A percentile compares a stretch with the other conserved stretches of the same genome.
phyloP scores from a whole-genome alignment of 306 rosid species.

The Prunus davidiana region DNA sequence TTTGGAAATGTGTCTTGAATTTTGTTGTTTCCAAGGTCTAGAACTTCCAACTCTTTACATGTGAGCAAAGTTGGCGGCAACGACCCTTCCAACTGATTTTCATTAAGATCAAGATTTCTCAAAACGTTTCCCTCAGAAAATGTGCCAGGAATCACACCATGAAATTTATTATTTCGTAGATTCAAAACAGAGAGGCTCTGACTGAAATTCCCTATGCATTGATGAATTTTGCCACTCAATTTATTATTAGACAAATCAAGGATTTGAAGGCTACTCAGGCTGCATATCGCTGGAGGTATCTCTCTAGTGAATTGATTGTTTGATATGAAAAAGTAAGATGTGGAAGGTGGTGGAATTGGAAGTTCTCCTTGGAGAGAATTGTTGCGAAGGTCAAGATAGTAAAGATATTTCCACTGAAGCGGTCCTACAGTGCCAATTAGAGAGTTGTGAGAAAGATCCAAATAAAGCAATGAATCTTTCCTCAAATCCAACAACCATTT shows the following conservation, averaged over 20 bases:
- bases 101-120: neutral
- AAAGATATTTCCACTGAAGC: rapidly evolving
- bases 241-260: too few species aligned
- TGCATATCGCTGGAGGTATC: too few species aligned
- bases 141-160: neutral
- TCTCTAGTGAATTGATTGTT: neutral
- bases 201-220: too few species aligned
- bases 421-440: neutral
- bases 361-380: too few species aligned
- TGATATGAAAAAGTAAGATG: too few species aligned
- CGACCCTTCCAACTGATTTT: conserved; percentile 11
- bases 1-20: neutral
- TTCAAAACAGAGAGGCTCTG: too few species aligned
- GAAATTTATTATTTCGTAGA: neutral
- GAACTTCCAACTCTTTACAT: neutral
- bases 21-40: neutral
- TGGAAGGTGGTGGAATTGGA: too few species aligned
- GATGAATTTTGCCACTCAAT: too few species aligned
- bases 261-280: too few species aligned
- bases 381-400: neutral
- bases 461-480: neutral
- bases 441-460: neutral
- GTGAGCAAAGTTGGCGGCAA: neutral
- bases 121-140: neutral
- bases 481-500: neutral